Conservation (phyloP, 2,329 filamentous ascomycete genomes). For the Aureobasidium melanogenum region DNA sequence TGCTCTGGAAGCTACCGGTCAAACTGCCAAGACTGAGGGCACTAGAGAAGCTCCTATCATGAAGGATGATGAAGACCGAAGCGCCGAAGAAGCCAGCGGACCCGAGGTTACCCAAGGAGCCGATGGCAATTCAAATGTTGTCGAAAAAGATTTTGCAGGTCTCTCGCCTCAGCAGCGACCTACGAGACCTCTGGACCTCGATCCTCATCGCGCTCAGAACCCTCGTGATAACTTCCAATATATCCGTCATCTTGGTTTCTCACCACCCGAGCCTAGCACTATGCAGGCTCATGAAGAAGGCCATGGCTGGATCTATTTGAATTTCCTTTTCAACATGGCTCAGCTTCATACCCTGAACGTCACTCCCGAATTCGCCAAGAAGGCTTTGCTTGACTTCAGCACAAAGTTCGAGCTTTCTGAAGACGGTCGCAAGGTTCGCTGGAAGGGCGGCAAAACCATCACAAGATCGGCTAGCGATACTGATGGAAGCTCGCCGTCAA, state of each 20-base stretch:
- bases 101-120: not conserved
- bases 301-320: conserved; percentile 76
- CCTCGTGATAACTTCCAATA: conserved; percentile 73
- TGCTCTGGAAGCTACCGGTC: conserved; percentile 32
- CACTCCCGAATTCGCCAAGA: conserved; percentile 66
- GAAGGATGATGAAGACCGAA: conserved; percentile 22
- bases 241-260: conserved; percentile 63
- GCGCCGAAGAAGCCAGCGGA: conserved; percentile 8
- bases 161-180: conserved; percentile 50
- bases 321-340: conserved; percentile 70
- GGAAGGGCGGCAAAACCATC: conserved; percentile 60
- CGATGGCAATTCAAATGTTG: conserved; percentile 2
- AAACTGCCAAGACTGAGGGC: conserved; percentile 30
- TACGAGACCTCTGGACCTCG: conserved; percentile 66
- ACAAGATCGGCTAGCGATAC: conserved; percentile 57
- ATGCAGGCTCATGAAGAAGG: conserved; percentile 50
- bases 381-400: conserved; percentile 61
- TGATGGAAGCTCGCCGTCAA: conserved; percentile 17
- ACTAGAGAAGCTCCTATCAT: conserved; percentile 39
- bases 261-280: conserved; percentile 47
- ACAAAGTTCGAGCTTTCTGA: conserved; percentile 67
- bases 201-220: conserved; percentile 66
- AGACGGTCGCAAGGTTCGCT: conserved; percentile 71
- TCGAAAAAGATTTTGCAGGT: conserved; percentile 15
- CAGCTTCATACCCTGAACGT: conserved; percentile 81